These are phyloP conservation scores for Pachysandra terminalis DNA, from an alignment of 164 flowering plant genomes.

Conservation along the genomic window DNA sequence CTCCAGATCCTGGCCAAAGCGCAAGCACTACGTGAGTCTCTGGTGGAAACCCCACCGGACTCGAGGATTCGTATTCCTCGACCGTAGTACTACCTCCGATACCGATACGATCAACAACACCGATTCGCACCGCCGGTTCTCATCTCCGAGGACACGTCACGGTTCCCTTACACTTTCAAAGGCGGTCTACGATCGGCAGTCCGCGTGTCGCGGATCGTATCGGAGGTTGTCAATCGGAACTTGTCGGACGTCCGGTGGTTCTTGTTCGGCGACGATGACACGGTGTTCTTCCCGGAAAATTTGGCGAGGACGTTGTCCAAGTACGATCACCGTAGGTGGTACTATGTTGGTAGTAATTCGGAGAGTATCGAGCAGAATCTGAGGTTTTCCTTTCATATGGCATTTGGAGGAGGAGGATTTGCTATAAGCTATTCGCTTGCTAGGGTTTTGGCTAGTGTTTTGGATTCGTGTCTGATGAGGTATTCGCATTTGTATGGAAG, in stretches of 20 bases:
- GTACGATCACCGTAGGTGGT: conserved; percentile 69
- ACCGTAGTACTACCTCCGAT: conserved; percentile 17
- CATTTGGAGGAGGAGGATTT: conserved; percentile 91
- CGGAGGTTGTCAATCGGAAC: conserved; percentile 39
- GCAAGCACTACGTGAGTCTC: conserved; percentile 42
- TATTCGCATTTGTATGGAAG: conserved; percentile 82
- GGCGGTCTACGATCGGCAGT: conserved; percentile 67
- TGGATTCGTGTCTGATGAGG: conserved; percentile 73
- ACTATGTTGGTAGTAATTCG: conserved; percentile 61
- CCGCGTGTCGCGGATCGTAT: conserved; percentile 62
- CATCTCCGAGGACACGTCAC: conserved; percentile 49
- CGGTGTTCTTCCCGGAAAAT: conserved; percentile 71
- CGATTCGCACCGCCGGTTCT: conserved; percentile 36
- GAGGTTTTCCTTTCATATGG: conserved; percentile 69
- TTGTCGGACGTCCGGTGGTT: conserved; percentile 58
- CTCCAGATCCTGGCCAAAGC: conserved; percentile 36
- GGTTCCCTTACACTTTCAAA: conserved; percentile 58
- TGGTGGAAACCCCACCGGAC: conserved; percentile 54
- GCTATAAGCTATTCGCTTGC: conserved; percentile 71
- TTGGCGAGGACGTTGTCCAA: conserved; percentile 51
- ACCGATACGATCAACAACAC: not conserved
- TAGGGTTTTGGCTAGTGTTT: conserved; percentile 50
- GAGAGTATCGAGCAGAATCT: conserved; percentile 68
- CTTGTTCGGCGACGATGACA: conserved; percentile 90
- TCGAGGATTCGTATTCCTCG: conserved; percentile 65